Base-by-base conservation (phyloP, 495 filamentous ascomycete genomes). In the Penicillium cataractarum region DNA sequence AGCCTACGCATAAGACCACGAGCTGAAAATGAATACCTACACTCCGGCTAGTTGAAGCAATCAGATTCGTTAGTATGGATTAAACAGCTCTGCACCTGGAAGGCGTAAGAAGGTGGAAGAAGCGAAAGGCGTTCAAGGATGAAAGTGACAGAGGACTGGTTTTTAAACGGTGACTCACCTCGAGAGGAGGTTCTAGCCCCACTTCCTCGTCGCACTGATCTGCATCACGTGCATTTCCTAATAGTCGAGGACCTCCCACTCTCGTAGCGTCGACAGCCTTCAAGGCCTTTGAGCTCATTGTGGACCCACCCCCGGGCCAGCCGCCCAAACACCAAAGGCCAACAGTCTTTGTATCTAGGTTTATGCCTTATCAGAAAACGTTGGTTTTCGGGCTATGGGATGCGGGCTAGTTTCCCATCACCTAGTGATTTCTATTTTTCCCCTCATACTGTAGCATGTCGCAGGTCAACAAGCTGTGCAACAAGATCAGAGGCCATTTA, bases 401-500 rank as follows among this genome's bases (percentile, higher is more conserved):
- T 46, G 10, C 10, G 10, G 40, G 40, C 40, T 19, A 46, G 15
- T 46, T 22, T 46, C 40, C 40, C 12, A 46, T 46, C 10, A 46
- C 40, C 40, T 46, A 46, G 19, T 46, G 10, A 22, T 46, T 46
- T 26, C 21, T 26, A 26, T 5, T 49, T 49, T 9, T 7, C 46
- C 46, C 46, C 6, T 49, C 21, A 49, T 46, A 46, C 40, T 46
- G 8, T 26, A 49, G 46, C 21, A 49, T n/a, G 32, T 32, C 26
- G 5, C 26, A 52, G 13, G 13, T 53, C 13, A 19, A 53, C 27
- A 53, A 55, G 53, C 35, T 39, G 40, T 15, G 33, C 22, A 55
- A 55, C 33, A 37, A 55, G 31, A 40, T 55, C 33, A 55, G 53
- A 55, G 35, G 29, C 51, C 29, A 55, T 55, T 39, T 55, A 32